Evolutionary conservation across 495 filamentous ascomycete species (phyloP), one percentile per base, ranked within the genome.

Genomic region (Niebla homalea): DNA sequence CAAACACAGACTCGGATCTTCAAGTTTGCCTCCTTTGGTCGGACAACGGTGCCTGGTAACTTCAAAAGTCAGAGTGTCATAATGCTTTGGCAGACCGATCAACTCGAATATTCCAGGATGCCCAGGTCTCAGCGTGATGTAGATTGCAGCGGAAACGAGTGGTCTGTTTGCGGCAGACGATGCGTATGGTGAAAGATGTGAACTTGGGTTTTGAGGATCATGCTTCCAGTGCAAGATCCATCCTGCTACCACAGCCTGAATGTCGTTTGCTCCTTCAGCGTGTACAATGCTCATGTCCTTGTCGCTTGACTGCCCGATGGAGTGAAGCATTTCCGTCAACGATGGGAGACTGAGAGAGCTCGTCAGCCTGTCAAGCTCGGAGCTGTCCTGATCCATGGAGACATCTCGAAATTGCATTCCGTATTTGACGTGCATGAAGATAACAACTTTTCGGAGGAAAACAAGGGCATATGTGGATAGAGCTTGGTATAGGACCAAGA

Each of bases 31-130:
- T 48, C 88, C 87, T 2, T 87, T 89, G 11, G 78, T 94, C 3
- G 88, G 89, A 58, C 92, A 99, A 47, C 78, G 81, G 36, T 85
- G 72, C 53, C 80, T 80, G 55, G 94, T 87, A 21, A 85, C 85
- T 63, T 95, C 89, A 55, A 94, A 88, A 46, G 92, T 92, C 32
- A 99, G 68, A n/a, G 79, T 83, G 61, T 95, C 93, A 55, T 83
- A 97, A 57, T 87, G 86, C 64, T 84, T 85, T 2, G 92, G 92
- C 18, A 99, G 68, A 1, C 92, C 93, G 38, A 97, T 80, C 8
- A 99, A 79, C 63, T 99, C 92, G 58, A 88, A 92, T 50, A 97
- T 94, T 4, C 77, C 83, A 0, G 92, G 93, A 63, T 98, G 92
- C 42, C 83, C 75, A 43, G 92, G 64, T 29, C 58, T 61, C n/a